A percentile compares a stretch with the other conserved stretches of the same genome.
phyloP scores from a whole-genome alignment of 352 stramenopile species.

The Thalassiosira hispida region DNA sequence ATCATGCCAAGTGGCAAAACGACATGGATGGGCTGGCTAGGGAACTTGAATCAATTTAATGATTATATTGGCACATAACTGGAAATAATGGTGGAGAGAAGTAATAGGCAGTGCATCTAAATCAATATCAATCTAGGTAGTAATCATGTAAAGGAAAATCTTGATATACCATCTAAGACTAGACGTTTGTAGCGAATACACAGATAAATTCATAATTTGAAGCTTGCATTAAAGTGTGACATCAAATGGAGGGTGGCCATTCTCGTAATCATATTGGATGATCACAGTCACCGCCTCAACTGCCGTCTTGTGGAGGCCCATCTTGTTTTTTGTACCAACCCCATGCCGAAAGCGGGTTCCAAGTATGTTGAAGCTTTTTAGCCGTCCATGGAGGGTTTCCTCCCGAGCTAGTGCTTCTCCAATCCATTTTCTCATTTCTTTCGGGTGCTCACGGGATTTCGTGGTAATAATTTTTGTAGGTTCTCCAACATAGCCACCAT shows the following conservation, averaged over 20 bases:
- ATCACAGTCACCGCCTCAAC: background rate
- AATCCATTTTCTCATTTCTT: background rate
- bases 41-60: too few relatives aligned
- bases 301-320: background rate
- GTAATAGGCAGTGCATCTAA: too few relatives aligned
- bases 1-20: background rate
- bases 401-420: background rate
- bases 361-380: conserved; percentile 3
- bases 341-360: background rate
- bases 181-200: too few relatives aligned
- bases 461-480: background rate
- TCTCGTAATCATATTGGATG: background rate
- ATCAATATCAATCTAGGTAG: too few relatives aligned
- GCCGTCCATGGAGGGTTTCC: background rate
- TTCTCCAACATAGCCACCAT: background rate
- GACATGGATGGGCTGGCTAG: too few relatives aligned
- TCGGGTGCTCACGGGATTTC: background rate
- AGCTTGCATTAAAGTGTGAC: too few relatives aligned
- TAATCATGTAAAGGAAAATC: too few relatives aligned
- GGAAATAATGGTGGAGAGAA: too few relatives aligned
- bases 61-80: too few relatives aligned
- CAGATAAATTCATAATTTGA: too few relatives aligned
- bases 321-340: background rate
- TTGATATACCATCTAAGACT: too few relatives aligned
- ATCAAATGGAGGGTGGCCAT: too few relatives aligned